These are phyloP conservation scores for Bipolaris victoriae DNA, from an alignment of 2,329 filamentous ascomycete species.

Conservation along the genomic window DNA sequence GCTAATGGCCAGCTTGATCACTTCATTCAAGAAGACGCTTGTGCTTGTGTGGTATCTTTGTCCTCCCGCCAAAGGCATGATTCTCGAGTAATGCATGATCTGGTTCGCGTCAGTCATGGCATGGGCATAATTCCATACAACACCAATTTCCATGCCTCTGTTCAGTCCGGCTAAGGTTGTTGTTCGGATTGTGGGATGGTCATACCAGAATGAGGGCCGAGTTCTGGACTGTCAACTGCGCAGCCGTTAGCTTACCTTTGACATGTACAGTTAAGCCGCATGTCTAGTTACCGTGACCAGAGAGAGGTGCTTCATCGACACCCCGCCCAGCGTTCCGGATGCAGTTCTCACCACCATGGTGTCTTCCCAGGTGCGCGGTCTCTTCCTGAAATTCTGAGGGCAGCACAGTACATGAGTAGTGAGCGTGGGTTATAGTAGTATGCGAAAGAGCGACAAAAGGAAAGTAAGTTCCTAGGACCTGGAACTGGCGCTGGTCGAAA, in stretches of 20 bases:
- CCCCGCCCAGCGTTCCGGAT: conserved; percentile 51
- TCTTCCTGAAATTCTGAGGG: background rate
- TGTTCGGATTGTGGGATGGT: conserved; percentile 24
- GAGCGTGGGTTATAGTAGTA: background rate
- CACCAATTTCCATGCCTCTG: background rate
- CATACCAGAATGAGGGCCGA: conserved; percentile 74
- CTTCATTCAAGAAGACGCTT: conserved; percentile 90
- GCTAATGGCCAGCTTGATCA: conserved; percentile 86
- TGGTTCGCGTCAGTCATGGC: conserved; percentile 47
- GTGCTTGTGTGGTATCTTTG: conserved; percentile 94
- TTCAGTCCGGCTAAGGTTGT: conserved; percentile 4
- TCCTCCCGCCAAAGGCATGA: conserved; percentile 84
- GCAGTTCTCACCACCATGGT: conserved; percentile 16
- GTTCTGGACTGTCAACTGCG: conserved; percentile 78
- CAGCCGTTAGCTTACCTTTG: conserved; percentile 25
- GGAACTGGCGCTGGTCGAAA: background rate
- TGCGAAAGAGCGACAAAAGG: background rate
- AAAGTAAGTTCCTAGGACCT: background rate
- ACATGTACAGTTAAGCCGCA: background rate
- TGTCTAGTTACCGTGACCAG: conserved; percentile 64
- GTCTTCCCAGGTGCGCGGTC: background rate
- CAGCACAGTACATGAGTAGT: background rate
- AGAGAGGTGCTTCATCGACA: conserved; percentile 73
- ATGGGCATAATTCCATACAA: background rate
- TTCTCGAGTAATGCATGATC: conserved; percentile 93